Conservation (phyloP, 2,329 filamentous ascomycete genomes). For the Canariomyces notabilis region DNA sequence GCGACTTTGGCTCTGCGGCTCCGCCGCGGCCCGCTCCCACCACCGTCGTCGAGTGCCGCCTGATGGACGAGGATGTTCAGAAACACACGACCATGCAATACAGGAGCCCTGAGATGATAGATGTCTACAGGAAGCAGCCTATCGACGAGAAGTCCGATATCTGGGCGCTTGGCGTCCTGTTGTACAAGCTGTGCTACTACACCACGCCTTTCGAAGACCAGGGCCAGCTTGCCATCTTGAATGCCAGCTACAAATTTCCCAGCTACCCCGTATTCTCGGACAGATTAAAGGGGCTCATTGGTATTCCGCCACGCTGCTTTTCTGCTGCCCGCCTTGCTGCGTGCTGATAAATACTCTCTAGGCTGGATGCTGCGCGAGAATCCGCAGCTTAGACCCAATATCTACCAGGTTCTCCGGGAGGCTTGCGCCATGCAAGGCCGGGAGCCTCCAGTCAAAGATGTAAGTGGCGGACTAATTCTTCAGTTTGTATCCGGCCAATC, state of each 20-base stretch:
- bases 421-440: constrained; percentile 84
- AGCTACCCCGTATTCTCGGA: constrained; percentile 86
- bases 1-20: constrained; percentile 93
- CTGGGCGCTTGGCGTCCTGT: constrained; percentile 88
- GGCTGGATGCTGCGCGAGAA: constrained; percentile 87
- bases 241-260: constrained; percentile 90
- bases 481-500: constrained; percentile 3
- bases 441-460: constrained; percentile 82
- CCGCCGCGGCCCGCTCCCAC: constrained; percentile 77
- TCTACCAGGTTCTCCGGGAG: constrained; percentile 87
- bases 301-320: constrained; percentile 44
- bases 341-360: constrained; percentile 35
- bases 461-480: constrained; percentile 41
- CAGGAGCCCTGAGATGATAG: constrained; percentile 96
- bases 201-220: constrained; percentile 98
- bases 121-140: constrained; percentile 92
- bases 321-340: constrained; percentile 2
- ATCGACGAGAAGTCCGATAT: constrained; percentile 99
- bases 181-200: constrained; percentile 99
- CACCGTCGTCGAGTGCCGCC: constrained; percentile 78
- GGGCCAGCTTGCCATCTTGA: constrained; percentile 93
- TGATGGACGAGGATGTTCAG: constrained; percentile 96
- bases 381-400: constrained; percentile 74
- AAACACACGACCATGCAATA: constrained; percentile 97
- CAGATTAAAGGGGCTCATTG: constrained; percentile 81